Conservation (phyloP, 1,284 basidiomycete species). For the Xerocomus amazonicus region DNA sequence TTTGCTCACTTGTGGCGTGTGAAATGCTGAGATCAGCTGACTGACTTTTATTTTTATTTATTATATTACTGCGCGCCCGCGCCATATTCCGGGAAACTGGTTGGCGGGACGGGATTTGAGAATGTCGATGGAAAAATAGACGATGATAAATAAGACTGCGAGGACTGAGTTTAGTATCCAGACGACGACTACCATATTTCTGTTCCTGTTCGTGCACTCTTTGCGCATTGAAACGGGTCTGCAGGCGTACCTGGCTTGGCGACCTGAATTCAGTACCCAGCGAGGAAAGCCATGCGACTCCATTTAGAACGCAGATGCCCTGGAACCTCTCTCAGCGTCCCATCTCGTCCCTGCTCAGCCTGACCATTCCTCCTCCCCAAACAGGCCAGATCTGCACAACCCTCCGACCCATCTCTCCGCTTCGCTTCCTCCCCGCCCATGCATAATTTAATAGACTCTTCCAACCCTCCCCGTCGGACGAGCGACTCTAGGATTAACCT, state of each 20-base stretch:
- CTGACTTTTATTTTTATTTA: too few relatives aligned
- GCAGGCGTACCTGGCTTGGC: slow-evolving; percentile 15
- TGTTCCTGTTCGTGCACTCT: not conserved
- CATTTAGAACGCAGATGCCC: slow-evolving; percentile 22
- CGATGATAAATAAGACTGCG: not conserved
- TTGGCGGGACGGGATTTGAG: slow-evolving; percentile 3
- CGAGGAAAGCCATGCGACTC: slow-evolving; percentile 16
- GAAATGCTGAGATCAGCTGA: not conserved
- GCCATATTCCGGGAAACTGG: slow-evolving; percentile 29
- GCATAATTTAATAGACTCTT: slow-evolving; percentile 18
- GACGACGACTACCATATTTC: not conserved
- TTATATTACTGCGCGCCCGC: too few relatives aligned
- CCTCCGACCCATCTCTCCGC: not conserved
- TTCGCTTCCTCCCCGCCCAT: slow-evolving; percentile 12
- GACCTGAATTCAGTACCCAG: slow-evolving; percentile 12
- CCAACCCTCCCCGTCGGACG: slow-evolving; percentile 25
- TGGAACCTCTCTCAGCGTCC: not conserved
- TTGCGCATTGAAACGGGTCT: not conserved
- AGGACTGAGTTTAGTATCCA: not conserved
- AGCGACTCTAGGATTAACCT: slow-evolving; percentile 34
- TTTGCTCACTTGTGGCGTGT: too few relatives aligned
- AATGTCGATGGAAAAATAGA: not conserved
- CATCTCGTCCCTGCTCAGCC: slow-evolving; percentile 4
- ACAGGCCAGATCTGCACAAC: slow-evolving; percentile 11
- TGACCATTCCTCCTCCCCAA: slow-evolving; percentile 11